Percentiles rank a stretch among this genome's conserved stretches.
These are phyloP conservation scores for Cladosporium halotolerans DNA, from an alignment of 2,329 filamentous ascomycete species.

Conservation along the genomic window DNA sequence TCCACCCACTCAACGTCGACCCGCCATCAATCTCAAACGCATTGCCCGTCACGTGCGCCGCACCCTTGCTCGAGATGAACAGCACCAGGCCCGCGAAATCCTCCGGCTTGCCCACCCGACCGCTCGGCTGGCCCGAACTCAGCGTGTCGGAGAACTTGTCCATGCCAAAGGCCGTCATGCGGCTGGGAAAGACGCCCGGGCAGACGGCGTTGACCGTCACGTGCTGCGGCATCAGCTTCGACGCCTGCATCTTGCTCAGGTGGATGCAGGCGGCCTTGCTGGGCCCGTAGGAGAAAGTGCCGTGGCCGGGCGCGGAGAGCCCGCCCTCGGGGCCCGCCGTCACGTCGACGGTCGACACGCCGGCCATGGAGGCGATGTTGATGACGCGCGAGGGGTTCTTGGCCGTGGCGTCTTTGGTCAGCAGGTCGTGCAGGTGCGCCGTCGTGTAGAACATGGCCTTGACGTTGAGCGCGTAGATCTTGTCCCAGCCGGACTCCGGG, in stretches of 20 bases:
- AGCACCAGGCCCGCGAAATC: slow-evolving; percentile 44
- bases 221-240: slow-evolving; percentile 46
- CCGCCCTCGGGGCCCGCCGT: slow-evolving; percentile 44
- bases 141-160: slow-evolving; percentile 45
- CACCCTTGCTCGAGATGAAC: slow-evolving; percentile 36
- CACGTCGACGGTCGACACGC: slow-evolving; percentile 40
- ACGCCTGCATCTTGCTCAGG: slow-evolving; percentile 49
- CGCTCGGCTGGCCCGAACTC: slow-evolving; percentile 40
- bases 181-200: slow-evolving; percentile 50
- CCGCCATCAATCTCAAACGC: slow-evolving; percentile 45
- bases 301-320: slow-evolving; percentile 41
- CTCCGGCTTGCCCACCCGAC: slow-evolving; percentile 42
- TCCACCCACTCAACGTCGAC: slow-evolving; percentile 38
- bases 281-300: slow-evolving; percentile 41
- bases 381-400: slow-evolving; percentile 40
- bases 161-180: slow-evolving; percentile 49
- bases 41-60: slow-evolving; percentile 44
- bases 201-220: slow-evolving; percentile 53
- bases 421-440: slow-evolving; percentile 38
- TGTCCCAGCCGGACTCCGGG: slow-evolving; percentile 52
- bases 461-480: slow-evolving; percentile 36
- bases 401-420: slow-evolving; percentile 36
- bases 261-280: slow-evolving; percentile 50
- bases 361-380: slow-evolving; percentile 43
- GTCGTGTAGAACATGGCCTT: slow-evolving; percentile 41